These are phyloP conservation scores for Lepidopterella palustris DNA, from an alignment of 495 filamentous ascomycete genomes.

Conservation along the genomic window DNA sequence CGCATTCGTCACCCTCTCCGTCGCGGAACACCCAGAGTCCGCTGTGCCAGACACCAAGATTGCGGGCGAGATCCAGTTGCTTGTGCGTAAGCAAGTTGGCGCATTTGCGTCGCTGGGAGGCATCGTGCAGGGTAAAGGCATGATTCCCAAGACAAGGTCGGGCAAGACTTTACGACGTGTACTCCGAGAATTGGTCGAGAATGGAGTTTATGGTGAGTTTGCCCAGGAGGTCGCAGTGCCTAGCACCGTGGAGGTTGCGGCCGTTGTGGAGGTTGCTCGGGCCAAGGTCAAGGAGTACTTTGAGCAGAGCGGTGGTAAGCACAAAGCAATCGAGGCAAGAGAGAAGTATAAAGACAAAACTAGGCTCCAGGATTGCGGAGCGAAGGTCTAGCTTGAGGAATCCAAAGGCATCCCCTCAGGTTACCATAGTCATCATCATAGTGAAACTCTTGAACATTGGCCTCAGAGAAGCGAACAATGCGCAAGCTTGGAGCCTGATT, in stretches of 20 bases:
- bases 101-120: slow-evolving; percentile 79
- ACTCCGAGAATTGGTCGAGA: slow-evolving; percentile 71
- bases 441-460: too few relatives aligned
- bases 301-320: slow-evolving; percentile 35
- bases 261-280: slow-evolving; percentile 52
- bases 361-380: too few relatives aligned
- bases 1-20: slow-evolving; percentile 65
- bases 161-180: slow-evolving; percentile 83
- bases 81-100: slow-evolving; percentile 77
- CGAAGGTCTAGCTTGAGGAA: too few relatives aligned
- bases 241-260: slow-evolving; percentile 54
- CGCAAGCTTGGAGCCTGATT: too few relatives aligned
- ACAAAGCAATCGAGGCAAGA: too few relatives aligned
- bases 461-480: too few relatives aligned
- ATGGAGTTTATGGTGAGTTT: slow-evolving; percentile 47
- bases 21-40: slow-evolving; percentile 41
- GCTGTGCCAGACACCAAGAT: slow-evolving; percentile 47
- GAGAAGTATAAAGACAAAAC: too few relatives aligned
- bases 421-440: too few relatives aligned
- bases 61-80: slow-evolving; percentile 51
- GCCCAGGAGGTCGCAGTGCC: slow-evolving; percentile 49
- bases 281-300: slow-evolving; percentile 54
- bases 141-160: slow-evolving; percentile 85
- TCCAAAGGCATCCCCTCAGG: too few relatives aligned
- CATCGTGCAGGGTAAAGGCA: slow-evolving; percentile 73